Evolutionary conservation across 2,329 filamentous ascomycete genomes (phyloP), one percentile per base, ranked within the genome.

Genomic region (Tricladium varicosporioides): DNA sequence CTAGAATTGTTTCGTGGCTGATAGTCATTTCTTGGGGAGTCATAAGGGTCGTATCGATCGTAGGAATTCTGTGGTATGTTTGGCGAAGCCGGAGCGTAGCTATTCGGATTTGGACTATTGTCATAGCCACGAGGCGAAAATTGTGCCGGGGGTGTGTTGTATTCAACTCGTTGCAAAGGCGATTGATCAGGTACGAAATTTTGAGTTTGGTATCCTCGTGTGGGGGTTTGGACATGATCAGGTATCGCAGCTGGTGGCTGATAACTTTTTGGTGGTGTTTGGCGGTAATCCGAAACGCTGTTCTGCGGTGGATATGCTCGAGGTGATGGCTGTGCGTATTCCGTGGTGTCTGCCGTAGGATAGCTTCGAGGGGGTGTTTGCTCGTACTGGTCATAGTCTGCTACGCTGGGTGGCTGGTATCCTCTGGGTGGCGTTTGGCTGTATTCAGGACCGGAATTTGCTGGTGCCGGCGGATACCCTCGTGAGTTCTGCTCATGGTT

Each of bases 101-200:
- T 58, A 49, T 62, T 61, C 19, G 53, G 52, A 15, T 57, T 60
- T 47, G 59, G 60, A 22, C 48, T 62, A 16, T 57, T 58, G 5
- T 63, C 63, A 51, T 68, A 66, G 16, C 58, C 54, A 49, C 65
- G 63, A 1, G 62, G 60, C 9, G 61, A 53, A 49, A 59, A 61
- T 7, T 61, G 63, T 15, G 45, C 51, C 27, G 62, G 59, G n/a
- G 65, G 62, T 32, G 61, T 64, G 27, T 62, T 63, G 48, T 71
- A 70, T 61, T 86, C 83, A 10, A 78, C 66, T 49, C 72, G 71
- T 63, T 83, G 81, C 27, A 81, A 66, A 15, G 80, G 79, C n/a
- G 81, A 78, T 58, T 83, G 80, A 15, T 70, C 78, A 7, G 79
- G 72, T n/a, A 79, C 68, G 60, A 76, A 78, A 3, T 68, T 69